Evolutionary conservation across 345 rosid species (phyloP).

Genomic region (Arabidopsis arenosa): DNA sequence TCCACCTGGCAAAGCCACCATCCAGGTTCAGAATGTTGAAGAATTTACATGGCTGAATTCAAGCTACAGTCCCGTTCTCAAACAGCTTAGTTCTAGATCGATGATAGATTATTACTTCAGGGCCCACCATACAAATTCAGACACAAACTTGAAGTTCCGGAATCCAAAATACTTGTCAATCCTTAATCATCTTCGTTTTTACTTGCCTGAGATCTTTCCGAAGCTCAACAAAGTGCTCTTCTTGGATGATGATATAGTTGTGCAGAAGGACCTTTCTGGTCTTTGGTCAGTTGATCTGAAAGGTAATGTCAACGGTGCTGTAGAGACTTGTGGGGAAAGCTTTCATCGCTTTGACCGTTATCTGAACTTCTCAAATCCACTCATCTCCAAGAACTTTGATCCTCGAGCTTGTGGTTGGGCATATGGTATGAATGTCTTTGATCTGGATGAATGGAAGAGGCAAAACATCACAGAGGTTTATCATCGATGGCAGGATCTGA

Average conservation of each 20-base stretch:
- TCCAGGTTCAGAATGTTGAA: slow-evolving; percentile 93
- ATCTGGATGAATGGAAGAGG: slow-evolving; percentile 85
- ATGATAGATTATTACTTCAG: slow-evolving; percentile 95
- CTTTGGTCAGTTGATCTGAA: slow-evolving; percentile 91
- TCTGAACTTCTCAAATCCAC: slow-evolving; percentile 97
- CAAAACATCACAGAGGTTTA: slow-evolving; percentile 89
- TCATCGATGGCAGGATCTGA: slow-evolving; percentile 94
- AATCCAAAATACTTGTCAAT: slow-evolving; percentile 97
- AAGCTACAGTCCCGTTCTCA: slow-evolving; percentile 96
- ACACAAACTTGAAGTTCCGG: slow-evolving; percentile 78
- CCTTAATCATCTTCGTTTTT: slow-evolving; percentile 54
- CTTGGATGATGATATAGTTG: slow-evolving; percentile 94
- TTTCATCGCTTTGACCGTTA: slow-evolving; percentile 70
- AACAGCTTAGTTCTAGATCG: slow-evolving; percentile 83
- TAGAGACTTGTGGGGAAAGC: slow-evolving; percentile 98
- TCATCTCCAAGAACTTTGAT: slow-evolving; percentile 81
- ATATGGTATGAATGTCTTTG: slow-evolving; percentile 96
- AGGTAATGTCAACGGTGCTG: slow-evolving; percentile 97
- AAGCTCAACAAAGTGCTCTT: slow-evolving; percentile 63
- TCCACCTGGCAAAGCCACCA: slow-evolving; percentile 77
- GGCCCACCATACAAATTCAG: slow-evolving; percentile 51
- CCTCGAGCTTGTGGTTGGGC: slow-evolving; percentile 99
- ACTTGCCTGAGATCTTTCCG: slow-evolving; percentile 95
- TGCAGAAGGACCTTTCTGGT: slow-evolving; percentile 82
- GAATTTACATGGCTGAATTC: slow-evolving; percentile 94